phyloP scores from a whole-genome alignment of 345 rosid species.

The Arabis alpina region DNA sequence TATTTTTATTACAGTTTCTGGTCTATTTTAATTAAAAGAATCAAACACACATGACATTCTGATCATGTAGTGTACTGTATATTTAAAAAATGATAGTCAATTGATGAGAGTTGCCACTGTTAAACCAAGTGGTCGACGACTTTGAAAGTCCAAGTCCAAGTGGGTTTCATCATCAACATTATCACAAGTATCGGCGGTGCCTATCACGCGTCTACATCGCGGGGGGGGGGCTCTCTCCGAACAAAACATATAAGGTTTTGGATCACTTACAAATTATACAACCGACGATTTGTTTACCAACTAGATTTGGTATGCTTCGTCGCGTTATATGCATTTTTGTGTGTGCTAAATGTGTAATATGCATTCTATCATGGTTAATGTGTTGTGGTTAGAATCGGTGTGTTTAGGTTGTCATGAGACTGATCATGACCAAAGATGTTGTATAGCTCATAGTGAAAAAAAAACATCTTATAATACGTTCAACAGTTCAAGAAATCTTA shows the following conservation, averaged over 20 bases:
- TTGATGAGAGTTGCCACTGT: constrained; percentile 18
- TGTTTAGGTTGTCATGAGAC: background rate
- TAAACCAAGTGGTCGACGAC: constrained; percentile 19
- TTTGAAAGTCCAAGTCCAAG: constrained; percentile 33
- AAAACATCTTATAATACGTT: constrained; percentile 5
- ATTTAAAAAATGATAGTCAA: background rate
- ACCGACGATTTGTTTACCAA: too few species aligned
- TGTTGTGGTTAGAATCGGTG: background rate
- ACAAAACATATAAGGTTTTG: background rate
- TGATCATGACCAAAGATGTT: constrained; percentile 4
- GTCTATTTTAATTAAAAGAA: background rate
- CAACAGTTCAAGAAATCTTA: constrained; percentile 3
- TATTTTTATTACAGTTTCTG: too few species aligned
- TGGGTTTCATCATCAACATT: constrained; percentile 20
- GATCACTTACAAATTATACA: background rate
- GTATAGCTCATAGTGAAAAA: background rate
- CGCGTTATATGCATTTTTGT: background rate
- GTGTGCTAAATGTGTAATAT: background rate
- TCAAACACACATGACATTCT: background rate
- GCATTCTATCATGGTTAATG: background rate
- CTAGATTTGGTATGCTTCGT: too few species aligned
- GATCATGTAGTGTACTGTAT: too few species aligned
- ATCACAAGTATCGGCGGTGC: constrained; percentile 20
- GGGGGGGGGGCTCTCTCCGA: too few species aligned
- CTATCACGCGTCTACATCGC: constrained; percentile 7